phyloP scores from a whole-genome alignment of 768 basidiomycete species.

The Amanita polypyramis region DNA sequence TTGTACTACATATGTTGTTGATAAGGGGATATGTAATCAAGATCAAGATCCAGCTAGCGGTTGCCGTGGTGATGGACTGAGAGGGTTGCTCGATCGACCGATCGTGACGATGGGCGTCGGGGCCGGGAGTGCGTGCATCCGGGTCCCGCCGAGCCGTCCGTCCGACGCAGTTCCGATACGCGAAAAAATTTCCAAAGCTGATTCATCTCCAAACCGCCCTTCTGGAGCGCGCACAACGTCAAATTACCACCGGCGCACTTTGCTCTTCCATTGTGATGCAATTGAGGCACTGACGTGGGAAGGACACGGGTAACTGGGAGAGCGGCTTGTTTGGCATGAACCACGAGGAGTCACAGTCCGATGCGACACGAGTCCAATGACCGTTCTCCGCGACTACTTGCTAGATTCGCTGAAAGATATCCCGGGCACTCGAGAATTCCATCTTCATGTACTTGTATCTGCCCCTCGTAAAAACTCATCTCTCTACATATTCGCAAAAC shows the following conservation, averaged over 20 bases:
- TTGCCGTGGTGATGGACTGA: neutral
- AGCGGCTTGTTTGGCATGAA: slow-evolving; percentile 7
- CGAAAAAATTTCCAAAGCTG: too few species aligned
- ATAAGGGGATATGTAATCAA: neutral
- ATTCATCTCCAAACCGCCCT: too few species aligned
- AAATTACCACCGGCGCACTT: too few species aligned
- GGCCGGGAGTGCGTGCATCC: neutral
- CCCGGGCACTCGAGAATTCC: slow-evolving; percentile 62
- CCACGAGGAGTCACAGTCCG: neutral
- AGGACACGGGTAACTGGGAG: neutral
- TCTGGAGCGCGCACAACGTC: too few species aligned
- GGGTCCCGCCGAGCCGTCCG: too few species aligned
- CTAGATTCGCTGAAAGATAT: slow-evolving; percentile 42
- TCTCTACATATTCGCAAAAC: slow-evolving; percentile 67
- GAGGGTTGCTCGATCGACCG: neutral
- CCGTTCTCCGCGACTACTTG: slow-evolving; percentile 50
- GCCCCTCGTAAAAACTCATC: slow-evolving; percentile 53
- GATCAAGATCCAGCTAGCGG: neutral
- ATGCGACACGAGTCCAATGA: slow-evolving; percentile 12
- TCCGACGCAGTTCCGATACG: neutral
- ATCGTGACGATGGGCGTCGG: neutral
- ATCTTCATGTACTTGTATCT: slow-evolving; percentile 67
- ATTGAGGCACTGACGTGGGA: neutral
- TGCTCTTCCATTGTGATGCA: neutral
- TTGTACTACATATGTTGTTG: neutral